These are phyloP conservation scores for Eucalyptus cloeziana DNA, from an alignment of 345 rosid species.

Conservation along the genomic window DNA sequence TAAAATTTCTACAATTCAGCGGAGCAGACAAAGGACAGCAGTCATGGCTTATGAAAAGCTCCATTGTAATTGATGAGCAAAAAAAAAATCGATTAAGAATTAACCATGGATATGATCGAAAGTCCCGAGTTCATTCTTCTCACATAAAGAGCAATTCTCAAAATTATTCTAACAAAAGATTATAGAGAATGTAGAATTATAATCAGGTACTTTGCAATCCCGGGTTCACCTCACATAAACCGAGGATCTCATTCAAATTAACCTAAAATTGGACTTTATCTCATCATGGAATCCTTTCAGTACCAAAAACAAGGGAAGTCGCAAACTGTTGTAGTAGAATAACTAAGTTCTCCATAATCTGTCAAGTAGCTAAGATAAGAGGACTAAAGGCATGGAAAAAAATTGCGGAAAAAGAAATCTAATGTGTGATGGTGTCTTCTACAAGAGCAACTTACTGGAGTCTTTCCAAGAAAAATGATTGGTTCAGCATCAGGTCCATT, in stretches of 20 bases:
- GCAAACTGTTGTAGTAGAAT: not conserved
- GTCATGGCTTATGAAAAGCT: not conserved
- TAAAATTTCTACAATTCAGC: not conserved
- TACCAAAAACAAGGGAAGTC: not conserved
- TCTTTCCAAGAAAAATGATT: slow-evolving; percentile 63
- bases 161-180: not conserved
- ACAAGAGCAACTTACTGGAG: slow-evolving; percentile 31
- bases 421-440: not conserved
- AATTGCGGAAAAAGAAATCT: not conserved
- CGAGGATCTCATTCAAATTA: not conserved
- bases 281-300: not conserved
- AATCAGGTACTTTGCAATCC: not conserved
- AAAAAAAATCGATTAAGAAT: not conserved
- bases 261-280: not conserved
- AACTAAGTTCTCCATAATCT: not conserved
- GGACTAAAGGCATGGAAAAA: not conserved
- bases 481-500: slow-evolving; percentile 71
- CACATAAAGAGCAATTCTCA: not conserved
- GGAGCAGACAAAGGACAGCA: not conserved
- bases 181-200: not conserved
- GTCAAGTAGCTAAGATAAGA: not conserved
- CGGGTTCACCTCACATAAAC: not conserved
- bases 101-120: not conserved
- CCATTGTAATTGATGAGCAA: not conserved
- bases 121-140: not conserved